phyloP scores from a whole-genome alignment of 306 rosid species.

The Citrullus mucosospermus region DNA sequence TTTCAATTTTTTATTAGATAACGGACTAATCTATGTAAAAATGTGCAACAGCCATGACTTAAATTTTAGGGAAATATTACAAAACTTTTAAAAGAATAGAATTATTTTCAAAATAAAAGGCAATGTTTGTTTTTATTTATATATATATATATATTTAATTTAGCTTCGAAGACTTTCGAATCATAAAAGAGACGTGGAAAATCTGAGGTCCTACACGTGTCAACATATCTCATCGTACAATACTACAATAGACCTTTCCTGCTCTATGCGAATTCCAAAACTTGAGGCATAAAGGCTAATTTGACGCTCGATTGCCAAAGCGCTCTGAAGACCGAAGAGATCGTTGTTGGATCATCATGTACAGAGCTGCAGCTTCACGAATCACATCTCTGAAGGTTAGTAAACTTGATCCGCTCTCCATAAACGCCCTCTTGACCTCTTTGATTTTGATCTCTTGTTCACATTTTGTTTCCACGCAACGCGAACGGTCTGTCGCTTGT shows the following conservation, averaged over 20 bases:
- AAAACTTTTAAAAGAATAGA: too few relatives aligned
- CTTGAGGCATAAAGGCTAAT: neutral
- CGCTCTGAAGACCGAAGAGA: neutral
- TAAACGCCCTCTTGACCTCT: neutral
- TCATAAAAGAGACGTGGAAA: neutral
- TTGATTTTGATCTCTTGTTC: constrained; percentile 1
- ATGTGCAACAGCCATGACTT: too few relatives aligned
- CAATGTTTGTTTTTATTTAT: too few relatives aligned
- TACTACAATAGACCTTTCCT: neutral
- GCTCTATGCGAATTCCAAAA: neutral
- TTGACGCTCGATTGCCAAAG: constrained; percentile 5
- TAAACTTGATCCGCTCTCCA: neutral
- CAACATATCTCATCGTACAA: too few relatives aligned
- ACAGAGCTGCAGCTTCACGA: constrained; percentile 50
- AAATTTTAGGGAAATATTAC: too few relatives aligned
- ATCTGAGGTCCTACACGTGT: neutral
- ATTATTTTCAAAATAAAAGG: too few relatives aligned
- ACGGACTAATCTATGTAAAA: too few relatives aligned
- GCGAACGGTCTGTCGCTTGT: neutral
- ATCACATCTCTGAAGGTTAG: constrained; percentile 51
- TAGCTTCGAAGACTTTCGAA: neutral
- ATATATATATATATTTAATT: too few relatives aligned
- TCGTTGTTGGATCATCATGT: constrained; percentile 27
- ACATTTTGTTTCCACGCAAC: neutral
- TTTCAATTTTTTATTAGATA: too few relatives aligned